Conservation (phyloP, 192 early-diverging fungal species). For the Backusella luteola region DNA sequence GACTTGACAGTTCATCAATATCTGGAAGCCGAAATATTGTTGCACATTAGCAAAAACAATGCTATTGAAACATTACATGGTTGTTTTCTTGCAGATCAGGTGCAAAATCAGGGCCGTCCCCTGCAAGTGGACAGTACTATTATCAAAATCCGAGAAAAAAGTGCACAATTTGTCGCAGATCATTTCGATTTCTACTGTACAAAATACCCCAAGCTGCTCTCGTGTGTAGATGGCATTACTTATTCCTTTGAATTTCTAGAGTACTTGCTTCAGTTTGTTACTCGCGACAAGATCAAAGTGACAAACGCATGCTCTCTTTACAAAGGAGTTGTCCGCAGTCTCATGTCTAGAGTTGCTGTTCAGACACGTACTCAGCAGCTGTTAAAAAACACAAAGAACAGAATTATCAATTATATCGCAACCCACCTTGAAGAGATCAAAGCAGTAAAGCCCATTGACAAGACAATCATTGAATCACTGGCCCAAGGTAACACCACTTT, state of each 20-base stretch:
- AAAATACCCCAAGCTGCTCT: conserved; percentile 30
- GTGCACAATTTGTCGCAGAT: conserved; percentile 15
- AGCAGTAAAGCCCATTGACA: conserved; percentile 15
- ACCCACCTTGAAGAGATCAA: conserved; percentile 5
- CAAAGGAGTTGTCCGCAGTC: conserved; percentile 26
- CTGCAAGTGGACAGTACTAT: conserved; percentile 4
- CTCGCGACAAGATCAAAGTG: conserved; percentile 24
- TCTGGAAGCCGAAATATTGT: conserved; percentile 4
- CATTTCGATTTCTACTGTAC: conserved; percentile 35
- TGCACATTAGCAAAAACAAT: conserved; percentile 18
- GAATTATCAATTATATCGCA: conserved; percentile 14
- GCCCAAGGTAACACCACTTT: conserved; percentile 21
- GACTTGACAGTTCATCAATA: conserved; percentile 9
- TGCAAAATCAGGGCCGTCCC: conserved; percentile 14
- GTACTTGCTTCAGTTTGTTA: conserved; percentile 19
- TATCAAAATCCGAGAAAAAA: conserved; percentile 8
- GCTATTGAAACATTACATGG: conserved; percentile 29
- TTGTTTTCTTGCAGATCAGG: conserved; percentile 24
- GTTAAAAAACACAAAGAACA: conserved; percentile 16
- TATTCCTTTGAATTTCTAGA: conserved; percentile 33
- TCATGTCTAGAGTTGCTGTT: conserved; percentile 22
- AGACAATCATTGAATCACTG: conserved; percentile 12
- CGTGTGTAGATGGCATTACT: conserved; percentile 34
- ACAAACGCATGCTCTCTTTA: conserved; percentile 24
- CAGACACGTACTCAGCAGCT: conserved; percentile 7